These are phyloP conservation scores for Plectosphaerella sp. DNA, from an alignment of 2,329 filamentous ascomycete species.

Conservation along the genomic window DNA sequence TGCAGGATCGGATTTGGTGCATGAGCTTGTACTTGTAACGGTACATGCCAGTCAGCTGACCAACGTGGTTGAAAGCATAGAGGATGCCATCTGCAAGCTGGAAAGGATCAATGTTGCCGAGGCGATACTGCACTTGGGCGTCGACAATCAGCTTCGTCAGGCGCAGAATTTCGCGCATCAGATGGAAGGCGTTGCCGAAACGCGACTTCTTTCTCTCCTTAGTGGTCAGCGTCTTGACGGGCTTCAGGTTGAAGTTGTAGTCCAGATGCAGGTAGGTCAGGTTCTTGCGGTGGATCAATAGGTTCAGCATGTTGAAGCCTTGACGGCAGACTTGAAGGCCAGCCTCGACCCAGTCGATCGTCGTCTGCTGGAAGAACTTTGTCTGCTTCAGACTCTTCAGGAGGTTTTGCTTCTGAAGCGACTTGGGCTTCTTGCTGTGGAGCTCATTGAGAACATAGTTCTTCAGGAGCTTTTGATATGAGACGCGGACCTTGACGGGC, in stretches of 20 bases:
- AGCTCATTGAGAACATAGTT: conserved; percentile 94
- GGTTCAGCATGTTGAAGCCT: conserved; percentile 98
- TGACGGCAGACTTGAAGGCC: conserved; percentile 97
- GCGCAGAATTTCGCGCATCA: conserved; percentile 96
- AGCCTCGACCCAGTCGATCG: conserved; percentile 98
- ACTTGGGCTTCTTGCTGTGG: conserved; percentile 93
- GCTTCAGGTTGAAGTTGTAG: conserved; percentile 99
- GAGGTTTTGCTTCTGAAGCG: conserved; percentile 90
- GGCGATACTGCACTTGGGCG: conserved; percentile 93
- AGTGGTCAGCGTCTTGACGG: conserved; percentile 95
- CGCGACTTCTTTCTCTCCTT: conserved; percentile 99
- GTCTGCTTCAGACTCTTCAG: conserved; percentile 88
- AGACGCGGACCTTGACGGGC: conserved; percentile 95
- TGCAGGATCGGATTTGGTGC: conserved; percentile 99
- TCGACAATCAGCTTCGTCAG: conserved; percentile 97
- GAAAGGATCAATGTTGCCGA: conserved; percentile 98
- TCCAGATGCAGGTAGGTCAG: conserved; percentile 96
- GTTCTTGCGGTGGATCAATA: conserved; percentile 97
- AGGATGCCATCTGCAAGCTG: conserved; percentile 96
- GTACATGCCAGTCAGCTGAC: conserved; percentile 98
- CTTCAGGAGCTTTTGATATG: conserved; percentile 96
- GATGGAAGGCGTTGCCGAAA: conserved; percentile 97
- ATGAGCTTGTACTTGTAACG: conserved; percentile 99
- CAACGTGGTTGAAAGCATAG: conserved; percentile 99
- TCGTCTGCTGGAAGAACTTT: conserved; percentile 99